Evolutionary conservation across 108 stramenopile genomes (phyloP).

Genomic region (Aurantiochytrium sp.): DNA sequence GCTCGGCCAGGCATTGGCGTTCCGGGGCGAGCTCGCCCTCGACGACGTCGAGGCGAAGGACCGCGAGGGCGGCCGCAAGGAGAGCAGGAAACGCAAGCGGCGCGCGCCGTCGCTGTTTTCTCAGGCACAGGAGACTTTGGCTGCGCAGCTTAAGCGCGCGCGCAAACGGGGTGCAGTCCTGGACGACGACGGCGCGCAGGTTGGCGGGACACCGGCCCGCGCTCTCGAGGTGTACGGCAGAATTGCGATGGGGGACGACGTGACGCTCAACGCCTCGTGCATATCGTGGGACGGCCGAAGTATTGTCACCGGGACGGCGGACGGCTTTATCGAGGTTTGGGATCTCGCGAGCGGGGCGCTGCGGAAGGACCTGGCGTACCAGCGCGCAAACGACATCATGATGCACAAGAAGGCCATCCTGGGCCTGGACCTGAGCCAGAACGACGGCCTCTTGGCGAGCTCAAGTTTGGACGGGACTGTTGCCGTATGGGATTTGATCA

Average conservation of each 20-base stretch:
- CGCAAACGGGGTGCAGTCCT: slow-evolving; percentile 4
- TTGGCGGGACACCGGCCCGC: not conserved
- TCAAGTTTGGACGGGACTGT: slow-evolving; percentile 69
- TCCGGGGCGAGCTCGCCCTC: slow-evolving; percentile 69
- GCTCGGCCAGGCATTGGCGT: slow-evolving; percentile 81
- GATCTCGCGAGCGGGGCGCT: slow-evolving; percentile 59
- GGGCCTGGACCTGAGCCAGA: slow-evolving; percentile 70
- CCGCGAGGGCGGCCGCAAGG: not conserved
- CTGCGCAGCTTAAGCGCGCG: slow-evolving; percentile 38
- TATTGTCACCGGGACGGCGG: slow-evolving; percentile 77
- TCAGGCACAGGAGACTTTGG: not conserved
- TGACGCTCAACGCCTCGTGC: not conserved
- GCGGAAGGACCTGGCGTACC: slow-evolving; percentile 52
- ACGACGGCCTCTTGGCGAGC: slow-evolving; percentile 74
- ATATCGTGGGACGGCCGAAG: slow-evolving; percentile 46
- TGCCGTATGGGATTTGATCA: slow-evolving; percentile 71
- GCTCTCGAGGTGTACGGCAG: slow-evolving; percentile 25
- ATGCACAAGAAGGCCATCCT: slow-evolving; percentile 72
- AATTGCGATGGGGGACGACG: slow-evolving; percentile 39
- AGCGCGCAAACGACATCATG: slow-evolving; percentile 76
- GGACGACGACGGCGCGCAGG: slow-evolving; percentile 48
- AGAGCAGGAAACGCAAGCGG: slow-evolving; percentile 35
- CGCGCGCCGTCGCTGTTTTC: not conserved
- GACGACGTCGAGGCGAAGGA: slow-evolving; percentile 12
- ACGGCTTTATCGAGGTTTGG: slow-evolving; percentile 93